Evolutionary conservation across 257 asterid species (phyloP).

Genomic region (Agastache rugosa): DNA sequence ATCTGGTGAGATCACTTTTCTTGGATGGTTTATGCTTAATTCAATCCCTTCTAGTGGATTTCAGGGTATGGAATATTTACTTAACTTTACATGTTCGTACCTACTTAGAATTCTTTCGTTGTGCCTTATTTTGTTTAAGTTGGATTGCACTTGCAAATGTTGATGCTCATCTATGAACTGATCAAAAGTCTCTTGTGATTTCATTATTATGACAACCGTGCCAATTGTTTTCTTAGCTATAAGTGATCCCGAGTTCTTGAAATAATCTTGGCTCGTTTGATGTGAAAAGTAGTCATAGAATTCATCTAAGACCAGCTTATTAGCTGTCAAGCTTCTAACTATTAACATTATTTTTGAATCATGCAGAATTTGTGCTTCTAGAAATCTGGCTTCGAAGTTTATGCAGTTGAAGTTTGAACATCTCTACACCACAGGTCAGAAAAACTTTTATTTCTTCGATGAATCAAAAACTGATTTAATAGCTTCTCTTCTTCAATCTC

Average conservation of each 20-base stretch:
- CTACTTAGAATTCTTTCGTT: neutral
- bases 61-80: slow-evolving; percentile 8
- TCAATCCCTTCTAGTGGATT: slow-evolving; percentile 6
- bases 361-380: slow-evolving; percentile 30
- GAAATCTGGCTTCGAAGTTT: slow-evolving; percentile 17
- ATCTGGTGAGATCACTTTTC: slow-evolving; percentile 18
- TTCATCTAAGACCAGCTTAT: slow-evolving; percentile 14
- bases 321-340: slow-evolving; percentile 14
- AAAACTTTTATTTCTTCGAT: neutral
- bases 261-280: neutral
- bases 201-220: neutral
- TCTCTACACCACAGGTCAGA: neutral
- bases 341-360: slow-evolving; percentile 13
- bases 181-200: neutral
- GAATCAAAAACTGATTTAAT: too few relatives aligned
- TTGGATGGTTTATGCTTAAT: slow-evolving; percentile 1
- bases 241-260: neutral
- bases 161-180: slow-evolving; percentile 15
- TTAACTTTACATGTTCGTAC: neutral
- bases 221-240: neutral
- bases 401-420: slow-evolving; percentile 14
- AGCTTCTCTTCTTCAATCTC: neutral
- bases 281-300: neutral
- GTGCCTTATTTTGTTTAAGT: neutral
- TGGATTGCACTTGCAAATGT: neutral